Percentiles rank a stretch among this genome's conserved stretches.
These are phyloP conservation scores for Gillenia trifoliata DNA, from an alignment of 306 rosid species.

Conservation along the genomic window DNA sequence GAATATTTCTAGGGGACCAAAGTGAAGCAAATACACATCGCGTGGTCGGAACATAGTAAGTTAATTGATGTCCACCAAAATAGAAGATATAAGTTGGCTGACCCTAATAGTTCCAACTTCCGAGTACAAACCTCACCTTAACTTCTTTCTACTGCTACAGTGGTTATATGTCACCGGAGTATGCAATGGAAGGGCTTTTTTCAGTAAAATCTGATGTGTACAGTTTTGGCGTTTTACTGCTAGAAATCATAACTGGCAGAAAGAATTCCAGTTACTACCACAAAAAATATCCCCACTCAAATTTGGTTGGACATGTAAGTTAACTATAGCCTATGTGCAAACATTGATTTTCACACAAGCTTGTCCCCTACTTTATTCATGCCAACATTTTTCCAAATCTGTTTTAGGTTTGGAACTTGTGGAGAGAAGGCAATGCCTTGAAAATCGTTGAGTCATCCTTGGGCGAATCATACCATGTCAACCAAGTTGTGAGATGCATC, in stretches of 20 bases:
- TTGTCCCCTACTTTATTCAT: too few relatives aligned
- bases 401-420: slow-evolving; percentile 50
- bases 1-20: slow-evolving; percentile 49
- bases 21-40: slow-evolving; percentile 46
- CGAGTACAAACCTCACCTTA: background rate
- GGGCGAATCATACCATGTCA: slow-evolving; percentile 17
- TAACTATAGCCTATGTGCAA: background rate
- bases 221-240: slow-evolving; percentile 49
- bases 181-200: slow-evolving; percentile 58
- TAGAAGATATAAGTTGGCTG: too few relatives aligned
- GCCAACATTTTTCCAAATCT: too few relatives aligned
- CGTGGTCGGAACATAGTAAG: slow-evolving; percentile 71
- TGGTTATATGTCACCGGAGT: slow-evolving; percentile 36
- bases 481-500: slow-evolving; percentile 49
- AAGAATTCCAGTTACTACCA: slow-evolving; percentile 38
- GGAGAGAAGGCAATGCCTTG: slow-evolving; percentile 40
- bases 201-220: slow-evolving; percentile 48
- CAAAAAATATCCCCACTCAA: slow-evolving; percentile 23
- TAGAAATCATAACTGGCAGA: slow-evolving; percentile 59
- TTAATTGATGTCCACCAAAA: slow-evolving; percentile 16
- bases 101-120: too few relatives aligned
- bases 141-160: slow-evolving; percentile 19
- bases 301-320: slow-evolving; percentile 63
- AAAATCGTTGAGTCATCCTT: slow-evolving; percentile 37
- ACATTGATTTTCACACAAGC: too few relatives aligned